phyloP scores from a whole-genome alignment of 2,329 filamentous ascomycete species.

The Microcyclospora tardicrescens region DNA sequence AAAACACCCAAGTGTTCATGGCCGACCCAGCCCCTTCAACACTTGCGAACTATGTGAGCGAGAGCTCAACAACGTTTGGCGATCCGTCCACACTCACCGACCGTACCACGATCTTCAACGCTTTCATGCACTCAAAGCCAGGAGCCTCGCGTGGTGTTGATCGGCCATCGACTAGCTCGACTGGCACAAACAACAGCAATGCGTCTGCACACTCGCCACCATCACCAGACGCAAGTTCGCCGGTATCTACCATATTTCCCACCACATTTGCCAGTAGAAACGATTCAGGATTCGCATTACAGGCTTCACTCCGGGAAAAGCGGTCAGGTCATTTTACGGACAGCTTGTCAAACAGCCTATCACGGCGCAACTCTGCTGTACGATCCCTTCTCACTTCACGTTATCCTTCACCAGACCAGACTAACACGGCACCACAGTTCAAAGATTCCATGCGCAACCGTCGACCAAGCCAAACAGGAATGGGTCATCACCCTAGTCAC shows the following conservation, averaged over 20 bases:
- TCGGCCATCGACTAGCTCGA: conserved; percentile 61
- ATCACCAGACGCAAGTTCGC: conserved; percentile 64
- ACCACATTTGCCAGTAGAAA: conserved; percentile 72
- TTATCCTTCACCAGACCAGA: conserved; percentile 15
- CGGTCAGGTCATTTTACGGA: conserved; percentile 78
- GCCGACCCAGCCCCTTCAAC: conserved; percentile 56
- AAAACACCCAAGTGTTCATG: conserved; percentile 69
- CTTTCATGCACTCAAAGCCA: conserved; percentile 64
- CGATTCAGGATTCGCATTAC: conserved; percentile 80
- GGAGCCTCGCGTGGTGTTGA: conserved; percentile 51
- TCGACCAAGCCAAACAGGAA: conserved; percentile 28
- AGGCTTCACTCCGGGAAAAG: conserved; percentile 81
- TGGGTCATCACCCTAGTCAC: conserved; percentile 48
- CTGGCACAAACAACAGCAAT: conserved; percentile 27
- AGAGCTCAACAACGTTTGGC: conserved; percentile 81
- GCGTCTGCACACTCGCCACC: conserved; percentile 37
- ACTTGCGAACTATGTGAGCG: conserved; percentile 71
- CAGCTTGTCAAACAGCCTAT: conserved; percentile 34
- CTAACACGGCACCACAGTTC: conserved; percentile 39
- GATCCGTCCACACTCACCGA: conserved; percentile 41
- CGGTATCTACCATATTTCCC: conserved; percentile 65
- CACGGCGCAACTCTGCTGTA: conserved; percentile 78
- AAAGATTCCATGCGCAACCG: conserved; percentile 51
- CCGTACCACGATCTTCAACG: conserved; percentile 71
- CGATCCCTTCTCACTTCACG: conserved; percentile 19